Evolutionary conservation across 495 filamentous ascomycete species (phyloP).

Genomic region (Talaromyces liani): DNA sequence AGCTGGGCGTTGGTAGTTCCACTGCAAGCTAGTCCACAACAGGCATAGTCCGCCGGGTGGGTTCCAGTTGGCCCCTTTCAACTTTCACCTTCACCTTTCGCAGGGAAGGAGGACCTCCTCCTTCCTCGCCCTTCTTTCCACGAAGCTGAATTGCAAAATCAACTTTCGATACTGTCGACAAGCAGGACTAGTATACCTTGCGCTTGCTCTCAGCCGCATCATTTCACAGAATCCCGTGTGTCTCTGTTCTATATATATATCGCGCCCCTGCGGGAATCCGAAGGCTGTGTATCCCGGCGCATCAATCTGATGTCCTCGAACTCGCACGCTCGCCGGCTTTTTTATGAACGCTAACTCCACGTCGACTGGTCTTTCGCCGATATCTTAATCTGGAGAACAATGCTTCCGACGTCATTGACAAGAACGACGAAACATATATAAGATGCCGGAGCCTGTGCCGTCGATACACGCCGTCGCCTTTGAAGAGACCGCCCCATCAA

Average conservation of each 20-base stretch:
- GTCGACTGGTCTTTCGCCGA: neutral
- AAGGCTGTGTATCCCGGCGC: neutral
- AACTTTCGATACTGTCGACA: neutral
- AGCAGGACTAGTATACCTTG: neutral
- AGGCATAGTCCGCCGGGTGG: neutral
- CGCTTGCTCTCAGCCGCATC: neutral
- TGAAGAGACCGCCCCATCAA: conserved; percentile 22
- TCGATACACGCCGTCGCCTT: conserved; percentile 11
- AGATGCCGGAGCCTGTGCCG: conserved; percentile 4
- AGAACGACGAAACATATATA: neutral
- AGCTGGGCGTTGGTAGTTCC: neutral
- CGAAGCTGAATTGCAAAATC: neutral
- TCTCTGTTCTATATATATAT: neutral
- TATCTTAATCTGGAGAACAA: neutral
- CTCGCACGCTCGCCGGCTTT: neutral
- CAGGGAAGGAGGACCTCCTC: neutral
- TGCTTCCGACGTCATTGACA: neutral
- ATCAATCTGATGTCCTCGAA: neutral
- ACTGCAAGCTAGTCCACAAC: neutral
- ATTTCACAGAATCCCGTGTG: neutral
- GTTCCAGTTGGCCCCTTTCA: neutral
- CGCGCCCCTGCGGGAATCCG: neutral
- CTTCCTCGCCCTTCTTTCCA: neutral
- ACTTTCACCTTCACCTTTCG: neutral
- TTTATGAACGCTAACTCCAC: neutral